These are phyloP conservation scores for Aspergillus udagawae DNA, from an alignment of 2,329 filamentous ascomycete species.

Conservation along the genomic window DNA sequence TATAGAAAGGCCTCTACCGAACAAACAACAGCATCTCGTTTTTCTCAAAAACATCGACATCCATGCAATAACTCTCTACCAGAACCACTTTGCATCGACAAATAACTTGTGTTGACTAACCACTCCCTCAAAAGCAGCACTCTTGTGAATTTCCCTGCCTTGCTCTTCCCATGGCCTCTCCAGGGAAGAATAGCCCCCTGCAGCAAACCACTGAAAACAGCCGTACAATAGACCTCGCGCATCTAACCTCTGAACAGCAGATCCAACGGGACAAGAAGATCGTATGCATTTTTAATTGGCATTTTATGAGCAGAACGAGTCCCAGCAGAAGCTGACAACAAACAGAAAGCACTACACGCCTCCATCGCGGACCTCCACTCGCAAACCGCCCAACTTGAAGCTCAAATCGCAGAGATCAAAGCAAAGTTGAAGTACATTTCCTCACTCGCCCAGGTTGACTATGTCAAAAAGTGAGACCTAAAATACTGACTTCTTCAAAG, in stretches of 20 bases:
- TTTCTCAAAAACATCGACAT: background rate
- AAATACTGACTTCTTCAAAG: constrained; percentile 11
- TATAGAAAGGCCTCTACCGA: background rate
- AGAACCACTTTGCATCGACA: background rate
- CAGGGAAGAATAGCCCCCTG: constrained; percentile 1
- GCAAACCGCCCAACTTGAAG: constrained; percentile 40
- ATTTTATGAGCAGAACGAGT: background rate
- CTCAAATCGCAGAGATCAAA: constrained; percentile 30
- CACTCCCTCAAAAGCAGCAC: background rate
- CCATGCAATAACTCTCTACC: no score
- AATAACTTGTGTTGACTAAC: background rate
- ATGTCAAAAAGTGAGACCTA: background rate
- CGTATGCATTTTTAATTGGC: constrained; percentile 11
- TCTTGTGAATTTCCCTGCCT: background rate
- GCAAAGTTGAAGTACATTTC: constrained; percentile 34
- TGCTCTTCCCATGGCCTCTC: background rate
- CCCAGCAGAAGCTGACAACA: constrained; percentile 13
- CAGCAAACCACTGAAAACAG: background rate
- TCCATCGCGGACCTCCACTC: constrained; percentile 41
- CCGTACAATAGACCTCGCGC: background rate
- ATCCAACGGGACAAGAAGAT: constrained; percentile 21
- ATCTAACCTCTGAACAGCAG: constrained; percentile 12
- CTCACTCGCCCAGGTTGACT: background rate
- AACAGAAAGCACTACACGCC: constrained; percentile 19
- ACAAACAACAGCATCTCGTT: background rate